These are phyloP conservation scores for Akebia trifoliata DNA, from an alignment of 164 flowering plant genomes.

Conservation along the genomic window DNA sequence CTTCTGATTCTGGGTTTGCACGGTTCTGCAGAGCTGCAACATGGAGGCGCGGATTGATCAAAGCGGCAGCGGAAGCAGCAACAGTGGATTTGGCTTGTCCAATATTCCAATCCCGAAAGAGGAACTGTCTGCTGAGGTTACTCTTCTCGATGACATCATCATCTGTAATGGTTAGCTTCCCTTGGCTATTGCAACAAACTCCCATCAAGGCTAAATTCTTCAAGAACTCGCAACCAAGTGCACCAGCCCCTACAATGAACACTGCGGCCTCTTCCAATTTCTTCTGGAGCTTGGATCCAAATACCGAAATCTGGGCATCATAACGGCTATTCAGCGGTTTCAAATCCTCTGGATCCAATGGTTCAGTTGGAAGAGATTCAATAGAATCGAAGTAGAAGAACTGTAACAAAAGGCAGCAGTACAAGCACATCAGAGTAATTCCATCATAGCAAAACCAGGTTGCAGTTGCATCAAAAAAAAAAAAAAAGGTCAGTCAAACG, in stretches of 20 bases:
- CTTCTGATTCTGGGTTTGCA: conserved; percentile 71
- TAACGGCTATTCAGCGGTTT: conserved; percentile 64
- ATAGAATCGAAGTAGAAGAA: conserved; percentile 80
- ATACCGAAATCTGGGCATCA: conserved; percentile 90
- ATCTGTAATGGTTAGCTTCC: conserved; percentile 74
- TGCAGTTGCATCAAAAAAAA: too few relatives aligned
- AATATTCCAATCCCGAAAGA: conserved; percentile 92
- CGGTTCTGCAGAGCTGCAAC: conserved; percentile 85
- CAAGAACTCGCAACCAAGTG: conserved; percentile 86
- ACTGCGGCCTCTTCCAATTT: conserved; percentile 66
- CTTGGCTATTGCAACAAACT: conserved; percentile 52
- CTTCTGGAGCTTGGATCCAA: conserved; percentile 77
- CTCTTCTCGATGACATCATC: conserved; percentile 97
- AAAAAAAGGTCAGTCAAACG: too few relatives aligned
- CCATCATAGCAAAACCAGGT: too few relatives aligned
- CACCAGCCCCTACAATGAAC: conserved; percentile 86
- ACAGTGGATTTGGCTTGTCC: conserved; percentile 94
- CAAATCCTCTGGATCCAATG: conserved; percentile 51
- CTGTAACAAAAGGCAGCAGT: conserved; percentile 27
- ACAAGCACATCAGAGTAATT: not conserved
- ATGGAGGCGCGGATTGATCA: conserved; percentile 49
- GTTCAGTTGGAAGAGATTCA: conserved; percentile 71
- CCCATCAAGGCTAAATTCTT: conserved; percentile 88
- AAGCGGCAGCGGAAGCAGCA: conserved; percentile 71
- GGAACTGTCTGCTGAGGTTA: conserved; percentile 85